Evolutionary conservation across 192 early-diverging fungal species (phyloP).

Genomic region (Mortierella hygrophila): DNA sequence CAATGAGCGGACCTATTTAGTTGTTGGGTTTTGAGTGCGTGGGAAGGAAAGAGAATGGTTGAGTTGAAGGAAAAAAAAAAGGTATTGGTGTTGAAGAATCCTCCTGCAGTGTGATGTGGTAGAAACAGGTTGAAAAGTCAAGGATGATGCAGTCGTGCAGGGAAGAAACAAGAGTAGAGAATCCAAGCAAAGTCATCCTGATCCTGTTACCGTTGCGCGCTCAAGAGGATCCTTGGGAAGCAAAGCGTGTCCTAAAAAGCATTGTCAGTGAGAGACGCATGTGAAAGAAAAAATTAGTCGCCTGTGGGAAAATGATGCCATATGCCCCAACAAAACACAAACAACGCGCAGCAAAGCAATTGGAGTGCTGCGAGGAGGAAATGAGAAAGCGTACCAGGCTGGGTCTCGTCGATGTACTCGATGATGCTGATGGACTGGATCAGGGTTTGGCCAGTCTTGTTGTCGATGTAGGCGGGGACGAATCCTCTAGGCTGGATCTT

Average conservation of each 20-base stretch:
- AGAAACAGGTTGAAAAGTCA: constrained; percentile 51
- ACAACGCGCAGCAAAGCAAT: background rate
- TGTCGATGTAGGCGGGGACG: constrained; percentile 77
- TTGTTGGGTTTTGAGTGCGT: background rate
- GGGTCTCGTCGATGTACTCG: constrained; percentile 90
- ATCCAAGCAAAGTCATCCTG: background rate
- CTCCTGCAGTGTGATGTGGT: background rate
- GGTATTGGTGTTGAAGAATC: background rate
- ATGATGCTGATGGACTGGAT: constrained; percentile 85
- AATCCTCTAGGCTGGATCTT: constrained; percentile 75
- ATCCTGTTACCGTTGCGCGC: constrained; percentile 67
- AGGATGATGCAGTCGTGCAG: constrained; percentile 48
- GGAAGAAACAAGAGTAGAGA: background rate
- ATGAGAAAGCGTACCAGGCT: constrained; percentile 59
- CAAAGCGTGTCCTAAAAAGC: constrained; percentile 61
- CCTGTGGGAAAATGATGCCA: constrained; percentile 11
- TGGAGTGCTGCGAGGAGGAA: background rate
- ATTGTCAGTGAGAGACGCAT: background rate
- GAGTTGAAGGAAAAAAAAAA: background rate
- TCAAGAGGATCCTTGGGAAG: constrained; percentile 78
- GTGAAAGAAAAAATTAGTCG: background rate
- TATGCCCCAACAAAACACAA: background rate
- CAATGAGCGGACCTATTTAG: constrained; percentile 74
- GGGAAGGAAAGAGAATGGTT: background rate
- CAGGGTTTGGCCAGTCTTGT: constrained; percentile 64